These are phyloP conservation scores for Geotrichum citri-aurantii DNA, from an alignment of 1,139 yeast species.

Conservation along the genomic window DNA sequence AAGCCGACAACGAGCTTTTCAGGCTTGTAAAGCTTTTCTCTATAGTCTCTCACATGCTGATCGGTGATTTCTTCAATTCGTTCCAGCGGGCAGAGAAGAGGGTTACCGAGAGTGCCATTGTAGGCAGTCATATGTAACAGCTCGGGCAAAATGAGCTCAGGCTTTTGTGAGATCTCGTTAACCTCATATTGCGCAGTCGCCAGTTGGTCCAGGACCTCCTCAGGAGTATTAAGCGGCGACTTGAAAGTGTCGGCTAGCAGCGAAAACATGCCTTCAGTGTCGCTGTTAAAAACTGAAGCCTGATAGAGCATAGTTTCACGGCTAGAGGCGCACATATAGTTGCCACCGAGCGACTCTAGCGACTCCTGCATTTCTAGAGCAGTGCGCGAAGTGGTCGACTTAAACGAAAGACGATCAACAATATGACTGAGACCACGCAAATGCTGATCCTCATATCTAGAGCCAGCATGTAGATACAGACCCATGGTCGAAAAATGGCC, in stretches of 20 bases:
- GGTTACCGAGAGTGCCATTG: constrained; percentile 74
- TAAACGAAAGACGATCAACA: constrained; percentile 81
- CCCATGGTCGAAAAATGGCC: constrained; percentile 93
- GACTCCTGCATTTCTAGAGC: constrained; percentile 71
- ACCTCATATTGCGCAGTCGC: constrained; percentile 77
- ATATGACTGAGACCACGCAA: constrained; percentile 74
- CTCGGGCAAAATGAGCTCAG: constrained; percentile 86
- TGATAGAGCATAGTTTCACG: constrained; percentile 91
- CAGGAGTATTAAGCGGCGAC: constrained; percentile 59
- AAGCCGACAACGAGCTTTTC: constrained; percentile 80
- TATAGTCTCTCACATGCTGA: constrained; percentile 53
- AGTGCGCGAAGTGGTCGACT: constrained; percentile 55
- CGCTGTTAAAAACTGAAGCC: constrained; percentile 85
- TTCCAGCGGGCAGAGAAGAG: constrained; percentile 75
- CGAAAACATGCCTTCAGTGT: constrained; percentile 76
- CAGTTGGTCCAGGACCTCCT: constrained; percentile 69
- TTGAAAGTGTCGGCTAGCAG: constrained; percentile 76
- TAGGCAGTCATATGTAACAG: constrained; percentile 80
- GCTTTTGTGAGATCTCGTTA: constrained; percentile 71
- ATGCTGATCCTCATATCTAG: constrained; percentile 60
- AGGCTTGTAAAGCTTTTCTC: constrained; percentile 67
- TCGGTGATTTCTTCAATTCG: constrained; percentile 52
- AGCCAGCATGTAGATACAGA: constrained; percentile 83
- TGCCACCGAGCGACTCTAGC: constrained; percentile 81
- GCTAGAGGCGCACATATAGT: constrained; percentile 88